Percentiles rank a stretch among this genome's conserved stretches.
These are phyloP conservation scores for Ophiostoma montium DNA, from an alignment of 2,329 filamentous ascomycete genomes.

Conservation along the genomic window DNA sequence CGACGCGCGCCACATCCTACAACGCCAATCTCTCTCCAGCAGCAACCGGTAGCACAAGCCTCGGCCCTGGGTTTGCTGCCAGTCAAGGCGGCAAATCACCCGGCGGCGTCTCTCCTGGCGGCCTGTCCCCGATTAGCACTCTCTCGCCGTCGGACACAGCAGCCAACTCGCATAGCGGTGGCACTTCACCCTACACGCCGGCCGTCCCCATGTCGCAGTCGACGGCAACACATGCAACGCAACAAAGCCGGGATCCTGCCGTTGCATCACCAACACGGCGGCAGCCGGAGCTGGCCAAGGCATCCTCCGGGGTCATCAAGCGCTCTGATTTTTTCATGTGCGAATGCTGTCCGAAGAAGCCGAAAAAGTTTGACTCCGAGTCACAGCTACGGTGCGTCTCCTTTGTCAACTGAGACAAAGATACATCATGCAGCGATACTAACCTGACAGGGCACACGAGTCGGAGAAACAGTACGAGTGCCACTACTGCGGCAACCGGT, in stretches of 20 bases:
- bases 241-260: constrained; percentile 29
- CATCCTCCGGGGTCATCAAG: constrained; percentile 28
- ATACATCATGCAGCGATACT: too few species aligned
- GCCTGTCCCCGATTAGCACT: constrained; percentile 28
- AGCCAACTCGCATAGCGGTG: constrained; percentile 14
- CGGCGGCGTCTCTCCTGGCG: constrained; percentile 18
- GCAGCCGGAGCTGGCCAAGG: constrained; percentile 29
- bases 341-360: constrained; percentile 94
- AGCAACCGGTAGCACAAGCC: constrained; percentile 28
- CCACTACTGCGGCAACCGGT: constrained; percentile 81
- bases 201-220: constrained; percentile 35
- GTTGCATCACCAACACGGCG: constrained; percentile 35
- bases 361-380: constrained; percentile 79
- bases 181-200: constrained; percentile 35
- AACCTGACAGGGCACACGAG: constrained; percentile 57
- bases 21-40: constrained; percentile 31
- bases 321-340: constrained; percentile 47
- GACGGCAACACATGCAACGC: constrained; percentile 30
- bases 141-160: constrained; percentile 32
- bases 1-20: constrained; percentile 33
- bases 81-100: constrained; percentile 29
- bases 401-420: too few species aligned
- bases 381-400: constrained; percentile 66
- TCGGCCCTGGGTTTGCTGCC: constrained; percentile 22
- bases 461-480: constrained; percentile 96